Base-by-base conservation (phyloP, 192 early-diverging fungal species). In the Coemansia sp. region DNA sequence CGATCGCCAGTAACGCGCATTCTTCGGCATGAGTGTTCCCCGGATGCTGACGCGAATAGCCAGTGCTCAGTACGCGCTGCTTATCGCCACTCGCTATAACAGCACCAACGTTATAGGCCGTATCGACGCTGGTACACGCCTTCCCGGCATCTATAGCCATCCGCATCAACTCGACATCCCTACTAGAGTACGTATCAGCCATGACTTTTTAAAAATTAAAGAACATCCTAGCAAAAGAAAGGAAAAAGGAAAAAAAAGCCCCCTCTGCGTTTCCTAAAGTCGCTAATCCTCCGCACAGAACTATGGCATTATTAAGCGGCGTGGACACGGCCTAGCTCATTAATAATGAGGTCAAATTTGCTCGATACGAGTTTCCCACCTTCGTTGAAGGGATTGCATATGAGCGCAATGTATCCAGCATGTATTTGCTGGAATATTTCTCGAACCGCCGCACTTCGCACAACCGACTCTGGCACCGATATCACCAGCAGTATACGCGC, bases 1-100 rank as follows among this genome's bases (percentile, higher is more conserved):
- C 25, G 1, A 95, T 80, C 68, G 95, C 92, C 33, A 84, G 53
- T 6, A 99, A 80, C 25, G 90, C 90, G 55, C 90, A 91, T 81
- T 99, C 89, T 70, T 99, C 97, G 13, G 97, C 97, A 69, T 99
- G 97, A 0, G 96, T 98, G 73, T 99, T 99, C 0, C 96, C 97
- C 1, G 91, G 90, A 6, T 95, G 75, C 74, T 99, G 94, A 37
- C 96, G 88, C 23, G 95, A 97, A 64, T 84, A 97, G 1, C 96
- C 97, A 8, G 89, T 92, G 8, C 88, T 67, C 0, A 98, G 79
- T 12, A 97, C 75, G n/a, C 20, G 10, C 31, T 60, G 34, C 16
- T 26, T 26, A 20, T 65, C 60, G 26, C 52, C 26, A 28, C 52
- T 55, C 2, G 64, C 36, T 35, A 94, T 84, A 0, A 96, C 87